Conservation (phyloP, 176 grass and related monocot species). For the Aegilops bicornis region DNA sequence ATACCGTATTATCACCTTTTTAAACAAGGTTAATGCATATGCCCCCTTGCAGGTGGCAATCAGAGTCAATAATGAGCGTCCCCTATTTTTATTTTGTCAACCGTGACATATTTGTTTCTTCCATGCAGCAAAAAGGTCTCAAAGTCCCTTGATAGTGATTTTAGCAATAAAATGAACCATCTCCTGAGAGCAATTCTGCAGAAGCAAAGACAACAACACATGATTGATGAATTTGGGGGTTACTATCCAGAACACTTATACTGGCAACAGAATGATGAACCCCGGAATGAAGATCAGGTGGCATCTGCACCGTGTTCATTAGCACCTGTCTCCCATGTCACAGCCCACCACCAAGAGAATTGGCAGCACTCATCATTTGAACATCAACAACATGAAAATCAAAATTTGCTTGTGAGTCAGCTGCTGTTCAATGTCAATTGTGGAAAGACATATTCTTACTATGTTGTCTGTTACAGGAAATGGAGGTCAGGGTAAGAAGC, state of each 20-base stretch:
- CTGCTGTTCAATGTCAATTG: slow-evolving; percentile 26
- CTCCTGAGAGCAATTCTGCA: slow-evolving; percentile 59
- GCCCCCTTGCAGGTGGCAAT: background rate
- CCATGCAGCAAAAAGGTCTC: slow-evolving; percentile 80
- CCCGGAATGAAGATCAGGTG: slow-evolving; percentile 49
- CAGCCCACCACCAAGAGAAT: slow-evolving; percentile 42
- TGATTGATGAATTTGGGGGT: slow-evolving; percentile 69
- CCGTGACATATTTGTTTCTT: slow-evolving; percentile 14
- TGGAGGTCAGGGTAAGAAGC: slow-evolving; percentile 60
- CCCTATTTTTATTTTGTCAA: background rate
- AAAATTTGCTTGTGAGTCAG: slow-evolving; percentile 49
- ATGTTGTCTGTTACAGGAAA: slow-evolving; percentile 50
- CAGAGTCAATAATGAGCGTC: slow-evolving; percentile 4
- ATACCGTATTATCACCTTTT: slow-evolving; percentile 3
- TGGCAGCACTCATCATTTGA: slow-evolving; percentile 56
- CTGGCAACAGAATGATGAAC: slow-evolving; percentile 66
- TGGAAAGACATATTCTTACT: slow-evolving; percentile 30
- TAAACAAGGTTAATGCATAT: background rate
- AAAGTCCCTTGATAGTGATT: slow-evolving; percentile 88
- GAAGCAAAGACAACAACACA: slow-evolving; percentile 57
- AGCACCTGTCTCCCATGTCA: slow-evolving; percentile 47
- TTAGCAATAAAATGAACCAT: slow-evolving; percentile 81
- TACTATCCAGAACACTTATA: slow-evolving; percentile 46
- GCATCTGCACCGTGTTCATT: slow-evolving; percentile 49
- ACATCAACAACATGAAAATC: slow-evolving; percentile 45